Conservation (phyloP, 306 rosid species). For the Glycine latifolia region DNA sequence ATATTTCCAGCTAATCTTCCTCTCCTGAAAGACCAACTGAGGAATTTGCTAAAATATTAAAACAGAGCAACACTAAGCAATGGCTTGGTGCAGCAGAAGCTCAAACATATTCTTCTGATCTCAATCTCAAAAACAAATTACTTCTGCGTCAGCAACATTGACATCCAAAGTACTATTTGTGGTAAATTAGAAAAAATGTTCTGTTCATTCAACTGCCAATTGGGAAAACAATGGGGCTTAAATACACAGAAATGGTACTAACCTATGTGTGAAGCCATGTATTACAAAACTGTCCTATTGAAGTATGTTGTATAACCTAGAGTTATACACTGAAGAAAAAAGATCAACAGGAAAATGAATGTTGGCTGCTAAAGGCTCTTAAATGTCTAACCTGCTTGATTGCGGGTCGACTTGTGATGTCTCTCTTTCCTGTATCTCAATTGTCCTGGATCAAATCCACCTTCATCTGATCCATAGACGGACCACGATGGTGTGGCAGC, state of each 20-base stretch:
- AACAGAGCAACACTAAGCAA: slow-evolving; percentile 32
- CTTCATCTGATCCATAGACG: slow-evolving; percentile 87
- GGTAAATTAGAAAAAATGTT: slow-evolving; percentile 2
- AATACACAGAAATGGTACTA: slow-evolving; percentile 35
- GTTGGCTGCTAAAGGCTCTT: slow-evolving; percentile 39
- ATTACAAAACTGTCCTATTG: slow-evolving; percentile 45
- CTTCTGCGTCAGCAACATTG: slow-evolving; percentile 34
- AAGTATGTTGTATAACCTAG: slow-evolving; percentile 46
- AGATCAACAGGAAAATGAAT: slow-evolving; percentile 30
- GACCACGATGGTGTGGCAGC: slow-evolving; percentile 96
- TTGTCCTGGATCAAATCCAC: slow-evolving; percentile 94
- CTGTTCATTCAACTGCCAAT: slow-evolving; percentile 40
- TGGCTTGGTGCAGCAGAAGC: background rate
- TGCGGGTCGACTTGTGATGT: slow-evolving; percentile 75
- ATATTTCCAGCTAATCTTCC: slow-evolving; percentile 7
- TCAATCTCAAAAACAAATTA: slow-evolving; percentile 32
- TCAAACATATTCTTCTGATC: slow-evolving; percentile 19
- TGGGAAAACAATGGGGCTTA: slow-evolving; percentile 33
- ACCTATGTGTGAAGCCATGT: slow-evolving; percentile 39
- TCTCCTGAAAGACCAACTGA: background rate
- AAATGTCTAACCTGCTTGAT: slow-evolving; percentile 56
- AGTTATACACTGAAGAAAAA: slow-evolving; percentile 32
- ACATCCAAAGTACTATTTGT: slow-evolving; percentile 16
- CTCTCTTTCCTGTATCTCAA: slow-evolving; percentile 85
- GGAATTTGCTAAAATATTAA: slow-evolving; percentile 23